These are phyloP conservation scores for Cucumis hystrix DNA, from an alignment of 306 rosid species.

Conservation along the genomic window DNA sequence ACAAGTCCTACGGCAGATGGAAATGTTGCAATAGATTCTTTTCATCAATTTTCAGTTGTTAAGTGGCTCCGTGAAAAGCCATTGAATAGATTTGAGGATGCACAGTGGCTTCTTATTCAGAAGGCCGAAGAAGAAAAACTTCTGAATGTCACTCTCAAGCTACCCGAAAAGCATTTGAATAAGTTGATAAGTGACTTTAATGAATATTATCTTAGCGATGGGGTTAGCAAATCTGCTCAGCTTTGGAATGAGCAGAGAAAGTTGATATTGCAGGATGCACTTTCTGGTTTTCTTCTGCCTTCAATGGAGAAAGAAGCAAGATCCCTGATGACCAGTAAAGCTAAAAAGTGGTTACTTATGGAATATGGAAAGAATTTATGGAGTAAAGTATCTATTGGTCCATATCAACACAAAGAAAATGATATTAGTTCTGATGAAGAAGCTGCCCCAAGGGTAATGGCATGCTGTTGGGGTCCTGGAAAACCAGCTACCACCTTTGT, in stretches of 20 bases:
- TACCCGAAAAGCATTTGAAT: conserved; percentile 57
- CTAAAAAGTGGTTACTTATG: conserved; percentile 68
- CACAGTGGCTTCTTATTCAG: conserved; percentile 93
- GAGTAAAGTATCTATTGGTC: conserved; percentile 88
- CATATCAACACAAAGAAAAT: conserved; percentile 83
- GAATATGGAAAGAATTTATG: conserved; percentile 83
- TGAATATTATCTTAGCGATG: conserved; percentile 82
- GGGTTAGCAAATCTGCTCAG: conserved; percentile 96
- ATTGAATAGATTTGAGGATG: conserved; percentile 67
- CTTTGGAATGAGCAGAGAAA: conserved; percentile 98
- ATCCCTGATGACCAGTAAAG: conserved; percentile 53
- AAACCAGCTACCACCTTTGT: conserved; percentile 93
- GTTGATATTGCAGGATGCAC: conserved; percentile 76
- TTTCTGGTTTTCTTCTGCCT: conserved; percentile 70
- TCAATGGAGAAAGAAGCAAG: conserved; percentile 97
- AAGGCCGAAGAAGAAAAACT: conserved; percentile 96
- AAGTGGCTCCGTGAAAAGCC: conserved; percentile 96
- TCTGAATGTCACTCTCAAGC: conserved; percentile 79
- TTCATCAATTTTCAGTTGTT: conserved; percentile 74
- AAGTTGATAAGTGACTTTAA: conserved; percentile 72
- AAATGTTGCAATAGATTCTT: conserved; percentile 62
- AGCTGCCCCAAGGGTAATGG: conserved; percentile 95
- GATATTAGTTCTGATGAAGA: conserved; percentile 77
- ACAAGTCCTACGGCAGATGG: conserved; percentile 84
- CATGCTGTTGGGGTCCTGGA: conserved; percentile 99